phyloP scores from a whole-genome alignment of 306 rosid genomes.

The Lathyrus tuberosus region DNA sequence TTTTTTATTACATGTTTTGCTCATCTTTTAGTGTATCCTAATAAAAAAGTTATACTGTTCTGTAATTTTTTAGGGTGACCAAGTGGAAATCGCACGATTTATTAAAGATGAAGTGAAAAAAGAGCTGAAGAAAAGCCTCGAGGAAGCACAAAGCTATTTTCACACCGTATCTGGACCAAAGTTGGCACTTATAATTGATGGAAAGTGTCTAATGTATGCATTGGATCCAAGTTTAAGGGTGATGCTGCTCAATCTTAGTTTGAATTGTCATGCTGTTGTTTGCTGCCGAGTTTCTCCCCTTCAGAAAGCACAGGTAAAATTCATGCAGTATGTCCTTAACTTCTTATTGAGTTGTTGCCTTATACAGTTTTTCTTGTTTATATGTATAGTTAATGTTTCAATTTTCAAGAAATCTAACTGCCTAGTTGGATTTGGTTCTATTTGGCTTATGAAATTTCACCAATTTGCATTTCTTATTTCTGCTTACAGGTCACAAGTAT shows the following conservation, averaged over 20 bases:
- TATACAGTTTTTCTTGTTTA: conserved; percentile 10
- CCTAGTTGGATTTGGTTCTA: conserved; percentile 14
- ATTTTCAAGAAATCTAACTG: conserved; percentile 27
- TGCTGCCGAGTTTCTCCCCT: conserved; percentile 99
- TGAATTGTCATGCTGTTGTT: conserved; percentile 91
- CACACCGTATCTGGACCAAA: conserved; percentile 66
- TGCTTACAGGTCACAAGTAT: conserved; percentile 81
- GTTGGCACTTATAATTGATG: conserved; percentile 92
- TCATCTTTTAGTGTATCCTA: conserved; percentile 16
- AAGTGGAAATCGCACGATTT: conserved; percentile 89
- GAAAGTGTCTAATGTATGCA: conserved; percentile 95
- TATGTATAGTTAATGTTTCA: conserved; percentile 23
- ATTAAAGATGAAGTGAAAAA: conserved; percentile 82
- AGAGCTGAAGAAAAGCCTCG: conserved; percentile 68
- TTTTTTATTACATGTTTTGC: conserved; percentile 21
- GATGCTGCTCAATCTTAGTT: conserved; percentile 80
- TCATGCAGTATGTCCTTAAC: conserved; percentile 19
- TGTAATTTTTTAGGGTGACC: conserved; percentile 75
- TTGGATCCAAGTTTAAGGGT: conserved; percentile 86
- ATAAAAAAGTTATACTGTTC: conserved; percentile 10
- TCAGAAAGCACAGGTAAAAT: conserved; percentile 94
- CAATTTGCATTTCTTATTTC: conserved; percentile 32
- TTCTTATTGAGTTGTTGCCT: conserved; percentile 14
- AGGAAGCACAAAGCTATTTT: conserved; percentile 72
- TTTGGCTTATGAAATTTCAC: conserved; percentile 20